Base-by-base conservation (phyloP, 345 rosid species). In the Gynandropsis gynandra region DNA sequence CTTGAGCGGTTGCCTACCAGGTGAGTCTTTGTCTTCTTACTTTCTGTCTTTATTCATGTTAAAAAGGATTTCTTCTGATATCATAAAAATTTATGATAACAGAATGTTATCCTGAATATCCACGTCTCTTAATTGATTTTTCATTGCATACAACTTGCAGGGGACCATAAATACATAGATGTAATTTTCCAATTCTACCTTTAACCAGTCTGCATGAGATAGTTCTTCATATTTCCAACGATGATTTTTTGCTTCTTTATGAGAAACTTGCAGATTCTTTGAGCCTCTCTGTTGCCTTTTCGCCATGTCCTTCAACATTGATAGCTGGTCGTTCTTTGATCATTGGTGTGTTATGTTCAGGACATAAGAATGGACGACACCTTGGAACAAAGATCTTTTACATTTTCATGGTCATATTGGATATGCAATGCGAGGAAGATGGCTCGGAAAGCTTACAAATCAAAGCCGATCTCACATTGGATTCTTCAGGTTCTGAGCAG, bases 1-100 rank as follows among this genome's bases (percentile, higher is more conserved):
- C 56, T 60, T 92, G 70, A 77, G 98, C 76, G 11, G 93, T 92
- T 61, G 86, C 95, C 61, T 67, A 59, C 60, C 95, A 87, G 94
- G 97, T 83, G 69, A 54, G 52, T 66, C 10, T 38, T 58, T 47
- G 13, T 8, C 16, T 29, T 39, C 34, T 64, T 20, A 9, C 62
- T n/a, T n/a, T n/a, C n/a, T n/a, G n/a, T n/a, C n/a, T n/a, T n/a
- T n/a, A n/a, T n/a, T n/a, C n/a, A n/a, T 47, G n/a, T n/a, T 5
- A 49, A 18, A 13, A 10, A 24, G 17, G 45, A n/a, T n/a, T 20
- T 52, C 18, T 13, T 3, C 42, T 4, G 1, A 9, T 47, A 12
- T 8, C 1, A 5, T 32, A 47, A 21, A 54, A 40, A 14, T 15
- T 55, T 63, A 14, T 11, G 29, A 31, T 5, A 42, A 45, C 16